phyloP scores from a whole-genome alignment of 768 basidiomycete species.

The Rhodotorula sphaerocarpa region DNA sequence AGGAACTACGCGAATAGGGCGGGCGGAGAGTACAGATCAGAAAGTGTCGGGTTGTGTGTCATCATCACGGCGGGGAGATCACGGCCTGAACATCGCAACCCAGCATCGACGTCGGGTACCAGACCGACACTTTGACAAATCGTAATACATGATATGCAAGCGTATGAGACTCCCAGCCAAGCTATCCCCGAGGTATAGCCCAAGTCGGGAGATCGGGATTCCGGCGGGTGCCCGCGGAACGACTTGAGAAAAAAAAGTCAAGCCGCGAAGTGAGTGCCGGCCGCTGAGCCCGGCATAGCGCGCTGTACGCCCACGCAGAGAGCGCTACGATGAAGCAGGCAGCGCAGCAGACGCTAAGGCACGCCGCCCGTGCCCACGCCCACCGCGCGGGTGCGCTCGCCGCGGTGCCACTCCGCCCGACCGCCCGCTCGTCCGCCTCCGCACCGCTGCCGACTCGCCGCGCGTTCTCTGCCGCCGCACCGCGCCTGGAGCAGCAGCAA shows the following conservation, averaged over 20 bases:
- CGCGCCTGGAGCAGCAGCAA: constrained; percentile 13
- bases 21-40: neutral
- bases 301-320: neutral
- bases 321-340: constrained; percentile 19
- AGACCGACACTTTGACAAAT: too few species aligned
- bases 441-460: neutral
- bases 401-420: neutral
- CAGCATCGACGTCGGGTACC: too few species aligned
- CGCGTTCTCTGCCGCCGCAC: constrained; percentile 15
- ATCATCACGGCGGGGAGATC: too few species aligned
- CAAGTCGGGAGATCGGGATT: neutral
- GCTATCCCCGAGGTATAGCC: too few species aligned
- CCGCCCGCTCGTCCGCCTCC: neutral
- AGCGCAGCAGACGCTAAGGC: constrained; percentile 4
- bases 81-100: too few species aligned
- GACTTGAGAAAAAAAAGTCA: neutral
- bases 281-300: too few species aligned
- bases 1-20: neutral
- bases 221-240: neutral
- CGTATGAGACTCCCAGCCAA: too few species aligned
- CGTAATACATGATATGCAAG: too few species aligned
- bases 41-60: too few species aligned
- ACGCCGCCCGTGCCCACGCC: neutral
- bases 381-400: neutral
- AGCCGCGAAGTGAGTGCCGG: too few species aligned